phyloP scores from a whole-genome alignment of 495 filamentous ascomycete species.

The Penicillium maclennaniae region DNA sequence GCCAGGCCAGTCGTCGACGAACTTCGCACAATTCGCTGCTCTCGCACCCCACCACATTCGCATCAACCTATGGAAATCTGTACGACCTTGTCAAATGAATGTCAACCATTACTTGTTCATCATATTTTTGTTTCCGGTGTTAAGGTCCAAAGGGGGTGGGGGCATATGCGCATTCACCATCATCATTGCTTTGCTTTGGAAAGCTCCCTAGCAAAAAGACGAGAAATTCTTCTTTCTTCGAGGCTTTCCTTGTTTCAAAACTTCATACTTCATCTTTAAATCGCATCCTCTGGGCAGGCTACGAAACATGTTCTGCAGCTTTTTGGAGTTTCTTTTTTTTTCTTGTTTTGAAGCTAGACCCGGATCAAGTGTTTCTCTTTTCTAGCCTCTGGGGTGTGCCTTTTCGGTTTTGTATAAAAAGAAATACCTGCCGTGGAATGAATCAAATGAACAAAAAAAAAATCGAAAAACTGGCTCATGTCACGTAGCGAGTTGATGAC shows the following conservation, averaged over 20 bases:
- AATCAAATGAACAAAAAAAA: constrained; percentile 20
- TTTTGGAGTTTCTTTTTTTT: constrained; percentile 19
- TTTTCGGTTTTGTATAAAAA: constrained; percentile 35
- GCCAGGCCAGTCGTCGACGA: not conserved
- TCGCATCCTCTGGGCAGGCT: constrained; percentile 14
- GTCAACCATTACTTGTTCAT: constrained; percentile 14
- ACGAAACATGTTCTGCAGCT: constrained; percentile 17
- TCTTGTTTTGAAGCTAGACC: constrained; percentile 16
- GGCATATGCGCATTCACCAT: constrained; percentile 15
- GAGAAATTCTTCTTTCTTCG: not conserved
- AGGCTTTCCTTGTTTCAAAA: not conserved
- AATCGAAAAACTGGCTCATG: constrained; percentile 9
- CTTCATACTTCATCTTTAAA: constrained; percentile 1
- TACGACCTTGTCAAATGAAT: constrained; percentile 9
- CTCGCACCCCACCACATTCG: not conserved
- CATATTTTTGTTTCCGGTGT: constrained; percentile 16
- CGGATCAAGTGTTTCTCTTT: constrained; percentile 3
- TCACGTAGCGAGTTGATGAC: not conserved
- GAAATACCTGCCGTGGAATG: constrained; percentile 12
- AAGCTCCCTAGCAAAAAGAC: not conserved
- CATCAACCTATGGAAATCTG: not conserved
- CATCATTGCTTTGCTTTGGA: not conserved
- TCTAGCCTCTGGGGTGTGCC: constrained; percentile 15
- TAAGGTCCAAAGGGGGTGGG: not conserved
- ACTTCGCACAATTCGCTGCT: not conserved